Evolutionary conservation across 2,329 filamentous ascomycete species (phyloP).

Genomic region (Penicillium sp.): DNA sequence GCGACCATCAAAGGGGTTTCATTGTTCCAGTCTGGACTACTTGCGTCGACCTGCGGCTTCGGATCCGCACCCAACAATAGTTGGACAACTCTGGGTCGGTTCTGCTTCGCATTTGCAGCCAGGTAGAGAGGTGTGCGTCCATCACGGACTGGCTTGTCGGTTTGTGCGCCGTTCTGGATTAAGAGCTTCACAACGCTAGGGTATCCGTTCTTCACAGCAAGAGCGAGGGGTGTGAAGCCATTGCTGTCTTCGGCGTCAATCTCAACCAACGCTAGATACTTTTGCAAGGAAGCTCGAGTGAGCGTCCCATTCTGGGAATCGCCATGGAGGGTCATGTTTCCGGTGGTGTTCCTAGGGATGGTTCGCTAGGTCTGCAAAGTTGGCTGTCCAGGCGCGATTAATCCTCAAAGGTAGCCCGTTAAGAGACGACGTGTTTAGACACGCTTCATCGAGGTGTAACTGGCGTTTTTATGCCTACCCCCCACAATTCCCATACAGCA

Average conservation of each 20-base stretch:
- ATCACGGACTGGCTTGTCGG: background rate
- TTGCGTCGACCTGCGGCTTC: background rate
- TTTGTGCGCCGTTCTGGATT: background rate
- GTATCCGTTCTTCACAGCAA: constrained; percentile 4
- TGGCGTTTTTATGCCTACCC: background rate
- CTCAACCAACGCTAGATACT: background rate
- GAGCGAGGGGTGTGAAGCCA: background rate
- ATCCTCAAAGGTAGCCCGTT: background rate
- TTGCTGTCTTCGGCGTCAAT: background rate
- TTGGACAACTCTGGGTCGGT: background rate
- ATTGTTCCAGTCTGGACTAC: background rate
- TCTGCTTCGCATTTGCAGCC: constrained; percentile 1
- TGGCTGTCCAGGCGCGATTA: background rate
- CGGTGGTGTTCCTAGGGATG: background rate
- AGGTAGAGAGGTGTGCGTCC: constrained; percentile 5
- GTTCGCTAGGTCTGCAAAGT: background rate
- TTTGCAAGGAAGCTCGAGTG: background rate
- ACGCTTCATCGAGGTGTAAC: background rate
- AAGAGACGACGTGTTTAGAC: background rate
- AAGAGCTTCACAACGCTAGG: constrained; percentile 1
- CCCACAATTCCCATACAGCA: background rate
- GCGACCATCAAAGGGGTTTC: constrained; percentile 4
- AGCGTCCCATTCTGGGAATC: constrained; percentile 1
- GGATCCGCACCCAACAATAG: background rate
- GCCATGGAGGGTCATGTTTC: constrained; percentile 5